phyloP scores from a whole-genome alignment of 345 rosid genomes.

The Cardamine chenopodiifolia region DNA sequence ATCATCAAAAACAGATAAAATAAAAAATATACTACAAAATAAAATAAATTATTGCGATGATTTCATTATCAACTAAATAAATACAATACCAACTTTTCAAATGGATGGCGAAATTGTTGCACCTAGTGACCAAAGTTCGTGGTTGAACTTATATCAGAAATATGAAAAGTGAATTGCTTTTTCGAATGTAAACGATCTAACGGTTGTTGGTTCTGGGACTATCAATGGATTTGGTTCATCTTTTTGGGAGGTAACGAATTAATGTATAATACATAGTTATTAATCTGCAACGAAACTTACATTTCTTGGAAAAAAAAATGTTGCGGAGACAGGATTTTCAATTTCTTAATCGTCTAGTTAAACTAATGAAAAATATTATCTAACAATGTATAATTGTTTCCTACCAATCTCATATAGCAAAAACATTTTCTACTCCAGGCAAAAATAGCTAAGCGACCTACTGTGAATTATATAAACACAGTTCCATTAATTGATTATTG shows the following conservation, averaged over 20 bases:
- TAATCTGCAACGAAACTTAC: background rate
- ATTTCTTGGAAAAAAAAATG: too few relatives aligned
- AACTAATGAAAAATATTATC: too few relatives aligned
- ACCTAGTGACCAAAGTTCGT: background rate
- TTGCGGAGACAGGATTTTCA: too few relatives aligned
- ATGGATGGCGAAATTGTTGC: constrained; percentile 9
- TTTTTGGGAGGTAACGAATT: constrained; percentile 19
- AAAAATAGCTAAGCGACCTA: background rate
- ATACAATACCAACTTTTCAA: background rate
- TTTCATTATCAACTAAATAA: too few relatives aligned
- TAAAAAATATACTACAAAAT: too few relatives aligned
- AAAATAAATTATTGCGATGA: too few relatives aligned
- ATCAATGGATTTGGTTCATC: constrained; percentile 17
- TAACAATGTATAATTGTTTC: too few relatives aligned
- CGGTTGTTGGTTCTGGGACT: background rate
- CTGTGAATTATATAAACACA: background rate
- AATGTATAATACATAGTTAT: background rate
- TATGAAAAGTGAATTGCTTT: background rate
- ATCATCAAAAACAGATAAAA: too few relatives aligned
- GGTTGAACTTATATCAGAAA: background rate
- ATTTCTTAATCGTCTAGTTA: background rate
- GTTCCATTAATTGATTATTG: background rate
- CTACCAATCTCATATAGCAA: background rate
- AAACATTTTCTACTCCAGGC: background rate
- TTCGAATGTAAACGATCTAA: background rate